A percentile compares a stretch with the other conserved stretches of the same genome.
Conservation (phyloP, 148 eudicot genomes). For the Euryodendron excelsum region DNA sequence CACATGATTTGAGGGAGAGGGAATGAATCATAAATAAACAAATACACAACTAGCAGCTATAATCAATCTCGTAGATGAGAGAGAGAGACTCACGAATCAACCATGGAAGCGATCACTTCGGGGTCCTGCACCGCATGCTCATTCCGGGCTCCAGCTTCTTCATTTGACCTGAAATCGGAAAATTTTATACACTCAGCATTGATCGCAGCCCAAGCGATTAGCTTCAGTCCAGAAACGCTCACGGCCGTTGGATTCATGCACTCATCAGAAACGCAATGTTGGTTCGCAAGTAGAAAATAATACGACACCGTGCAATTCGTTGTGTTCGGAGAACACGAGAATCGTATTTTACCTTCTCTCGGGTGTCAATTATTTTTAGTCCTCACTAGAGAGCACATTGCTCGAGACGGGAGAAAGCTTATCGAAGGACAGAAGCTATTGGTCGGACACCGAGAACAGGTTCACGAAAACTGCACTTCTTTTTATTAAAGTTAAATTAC, state of each 20-base stretch:
- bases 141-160: conserved; percentile 37
- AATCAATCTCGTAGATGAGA: background rate
- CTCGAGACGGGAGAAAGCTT: background rate
- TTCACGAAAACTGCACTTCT: background rate
- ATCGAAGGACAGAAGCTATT: conserved; percentile 6
- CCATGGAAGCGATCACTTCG: conserved; percentile 59
- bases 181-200: background rate
- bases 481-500: background rate
- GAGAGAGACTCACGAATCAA: conserved; percentile 51
- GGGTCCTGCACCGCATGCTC: conserved; percentile 61
- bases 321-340: background rate
- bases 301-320: background rate
- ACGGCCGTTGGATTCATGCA: too few relatives aligned
- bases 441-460: background rate
- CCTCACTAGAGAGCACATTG: background rate
- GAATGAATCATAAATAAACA: conserved; percentile 10
- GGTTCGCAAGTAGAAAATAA: too few relatives aligned
- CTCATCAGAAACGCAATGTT: too few relatives aligned
- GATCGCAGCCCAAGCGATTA: too few relatives aligned
- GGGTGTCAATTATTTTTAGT: background rate
- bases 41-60: background rate
- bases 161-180: conserved; percentile 39
- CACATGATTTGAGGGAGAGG: too few relatives aligned
- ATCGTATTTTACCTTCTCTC: too few relatives aligned
- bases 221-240: background rate